A percentile compares a stretch with the other conserved stretches of the same genome.
These are phyloP conservation scores for Rhododendron simsii DNA, from an alignment of 148 eudicot genomes.

Conservation along the genomic window DNA sequence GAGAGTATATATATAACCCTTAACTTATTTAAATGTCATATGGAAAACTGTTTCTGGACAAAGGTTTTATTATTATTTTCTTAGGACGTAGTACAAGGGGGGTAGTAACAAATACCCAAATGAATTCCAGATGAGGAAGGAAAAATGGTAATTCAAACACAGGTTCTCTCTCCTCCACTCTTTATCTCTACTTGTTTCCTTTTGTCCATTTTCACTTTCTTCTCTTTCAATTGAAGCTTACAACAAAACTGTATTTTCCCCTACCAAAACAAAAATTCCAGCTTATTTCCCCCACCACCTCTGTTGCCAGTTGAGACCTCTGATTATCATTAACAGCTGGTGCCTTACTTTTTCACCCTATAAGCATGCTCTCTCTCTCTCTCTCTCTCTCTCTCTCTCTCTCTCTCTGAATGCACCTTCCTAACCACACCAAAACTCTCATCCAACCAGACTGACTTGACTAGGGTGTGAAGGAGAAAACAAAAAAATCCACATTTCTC, in stretches of 20 bases:
- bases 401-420: background rate
- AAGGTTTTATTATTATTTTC: background rate
- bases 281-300: background rate
- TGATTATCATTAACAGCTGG: conserved; percentile 13
- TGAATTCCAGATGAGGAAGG: background rate
- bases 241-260: background rate
- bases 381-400: background rate
- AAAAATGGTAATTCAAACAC: background rate
- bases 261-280: background rate
- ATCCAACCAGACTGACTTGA: conserved; percentile 6
- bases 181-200: background rate
- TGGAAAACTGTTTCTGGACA: background rate
- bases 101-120: background rate
- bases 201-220: background rate
- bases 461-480: conserved; percentile 4
- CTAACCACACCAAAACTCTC: conserved; percentile 8
- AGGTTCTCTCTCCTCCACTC: background rate
- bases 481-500: conserved; percentile 18
- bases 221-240: background rate
- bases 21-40: background rate
- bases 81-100: no score
- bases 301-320: conserved; percentile 5
- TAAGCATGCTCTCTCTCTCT: conserved; percentile 7
- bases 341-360: conserved; percentile 10
- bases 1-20: background rate